Percentiles rank a stretch among this genome's conserved stretches.
Conservation (phyloP, 495 filamentous ascomycete species). For the Xylaria flabelliformis region DNA sequence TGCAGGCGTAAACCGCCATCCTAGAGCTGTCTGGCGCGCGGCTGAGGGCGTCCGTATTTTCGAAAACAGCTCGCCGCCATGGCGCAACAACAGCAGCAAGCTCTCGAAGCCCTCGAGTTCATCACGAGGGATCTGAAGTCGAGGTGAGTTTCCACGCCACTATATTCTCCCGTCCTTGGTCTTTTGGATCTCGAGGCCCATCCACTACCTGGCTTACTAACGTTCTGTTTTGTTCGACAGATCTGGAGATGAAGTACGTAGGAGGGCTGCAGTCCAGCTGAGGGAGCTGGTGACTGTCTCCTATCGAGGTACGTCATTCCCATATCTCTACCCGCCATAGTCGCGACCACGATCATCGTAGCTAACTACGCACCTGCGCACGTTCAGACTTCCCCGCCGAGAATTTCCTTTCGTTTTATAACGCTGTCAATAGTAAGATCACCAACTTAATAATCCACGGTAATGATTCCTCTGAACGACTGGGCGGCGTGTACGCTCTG, state of each 20-base stretch:
- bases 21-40: slow-evolving; percentile 38
- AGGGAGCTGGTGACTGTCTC: slow-evolving; percentile 43
- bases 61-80: slow-evolving; percentile 29
- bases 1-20: slow-evolving; percentile 33
- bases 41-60: slow-evolving; percentile 28
- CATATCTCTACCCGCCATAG: not conserved
- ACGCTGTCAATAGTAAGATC: slow-evolving; percentile 76
- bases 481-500: slow-evolving; percentile 90
- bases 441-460: slow-evolving; percentile 79
- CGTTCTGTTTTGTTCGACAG: slow-evolving; percentile 24
- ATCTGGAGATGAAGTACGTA: slow-evolving; percentile 43
- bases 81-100: slow-evolving; percentile 45
- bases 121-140: slow-evolving; percentile 45
- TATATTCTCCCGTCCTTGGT: not conserved
- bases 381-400: slow-evolving; percentile 73
- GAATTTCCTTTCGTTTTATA: slow-evolving; percentile 80
- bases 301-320: slow-evolving; percentile 40
- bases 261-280: slow-evolving; percentile 39
- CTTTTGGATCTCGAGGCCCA: not conserved
- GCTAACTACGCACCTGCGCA: slow-evolving; percentile 22
- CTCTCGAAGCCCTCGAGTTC: slow-evolving; percentile 43
- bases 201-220: slow-evolving; percentile 6
- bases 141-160: slow-evolving; percentile 34
- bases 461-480: slow-evolving; percentile 81
- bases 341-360: not conserved